phyloP scores from a whole-genome alignment of 257 asterid species.

The Penstemon newberryi region DNA sequence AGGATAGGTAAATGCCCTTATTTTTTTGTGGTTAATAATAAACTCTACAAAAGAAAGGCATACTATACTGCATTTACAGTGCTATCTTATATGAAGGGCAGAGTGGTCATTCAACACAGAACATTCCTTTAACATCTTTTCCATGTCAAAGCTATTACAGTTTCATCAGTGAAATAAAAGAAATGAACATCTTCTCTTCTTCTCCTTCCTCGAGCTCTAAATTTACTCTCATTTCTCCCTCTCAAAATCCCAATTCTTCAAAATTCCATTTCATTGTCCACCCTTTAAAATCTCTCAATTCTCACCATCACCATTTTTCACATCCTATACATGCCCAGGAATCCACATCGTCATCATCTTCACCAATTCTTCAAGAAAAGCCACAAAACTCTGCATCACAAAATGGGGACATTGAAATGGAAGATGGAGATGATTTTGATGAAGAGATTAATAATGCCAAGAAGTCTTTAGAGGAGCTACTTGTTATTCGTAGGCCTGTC shows the following conservation, averaged over 20 bases:
- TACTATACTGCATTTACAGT: no score
- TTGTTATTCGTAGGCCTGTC: conserved; percentile 79
- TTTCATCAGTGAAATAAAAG: conserved; percentile 27
- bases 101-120: conserved; percentile 27
- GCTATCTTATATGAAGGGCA: conserved; percentile 16
- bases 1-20: no score
- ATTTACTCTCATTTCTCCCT: conserved; percentile 50
- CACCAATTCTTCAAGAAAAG: conserved; percentile 64
- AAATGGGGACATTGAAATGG: conserved; percentile 29
- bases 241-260: conserved; percentile 44
- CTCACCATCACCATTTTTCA: conserved; percentile 33
- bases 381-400: conserved; percentile 34
- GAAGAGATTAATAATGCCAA: conserved; percentile 67
- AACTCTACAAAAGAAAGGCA: no score
- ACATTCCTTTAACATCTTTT: not conserved
- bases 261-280: conserved; percentile 37
- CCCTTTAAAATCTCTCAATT: conserved; percentile 44
- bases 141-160: conserved; percentile 18
- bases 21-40: no score
- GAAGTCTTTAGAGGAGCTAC: conserved; percentile 76
- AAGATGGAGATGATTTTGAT: conserved; percentile 38
- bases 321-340: conserved; percentile 53
- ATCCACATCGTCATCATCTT: conserved; percentile 39
- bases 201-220: conserved; percentile 65
- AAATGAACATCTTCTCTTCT: conserved; percentile 58